Conservation (phyloP, 192 early-diverging fungal genomes). For the Piromyces sp. region DNA sequence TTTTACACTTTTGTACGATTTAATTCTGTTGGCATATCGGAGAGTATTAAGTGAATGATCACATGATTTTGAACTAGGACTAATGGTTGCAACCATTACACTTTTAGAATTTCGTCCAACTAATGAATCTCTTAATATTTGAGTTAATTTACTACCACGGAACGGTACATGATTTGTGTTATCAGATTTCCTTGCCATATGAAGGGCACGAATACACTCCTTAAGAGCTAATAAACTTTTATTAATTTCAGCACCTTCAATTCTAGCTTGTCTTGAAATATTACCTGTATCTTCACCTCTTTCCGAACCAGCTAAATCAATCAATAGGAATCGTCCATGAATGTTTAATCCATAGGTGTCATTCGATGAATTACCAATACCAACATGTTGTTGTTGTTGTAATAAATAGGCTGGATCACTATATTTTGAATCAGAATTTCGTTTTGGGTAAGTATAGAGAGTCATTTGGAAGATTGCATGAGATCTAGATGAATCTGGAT, state of each 20-base stretch:
- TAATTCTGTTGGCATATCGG: conserved; percentile 11
- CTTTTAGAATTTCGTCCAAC: conserved; percentile 8
- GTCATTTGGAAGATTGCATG: conserved; percentile 21
- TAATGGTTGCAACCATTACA: conserved; percentile 20
- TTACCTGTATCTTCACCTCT: conserved; percentile 9
- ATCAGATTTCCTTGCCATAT: neutral
- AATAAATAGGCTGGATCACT: neutral
- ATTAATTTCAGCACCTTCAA: conserved; percentile 23
- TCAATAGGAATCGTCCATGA: conserved; percentile 9
- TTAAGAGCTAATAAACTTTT: conserved; percentile 20
- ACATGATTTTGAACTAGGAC: conserved; percentile 13
- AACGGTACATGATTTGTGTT: conserved; percentile 17
- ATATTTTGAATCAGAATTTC: neutral
- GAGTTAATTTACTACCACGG: conserved; percentile 19
- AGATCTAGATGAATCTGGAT: conserved; percentile 12
- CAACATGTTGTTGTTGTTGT: neutral
- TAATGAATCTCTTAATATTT: conserved; percentile 21
- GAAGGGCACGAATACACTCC: conserved; percentile 21
- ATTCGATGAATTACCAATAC: neutral
- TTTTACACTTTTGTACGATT: neutral
- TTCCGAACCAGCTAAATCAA: conserved; percentile 27
- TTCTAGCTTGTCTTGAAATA: conserved; percentile 2
- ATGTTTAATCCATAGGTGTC: neutral
- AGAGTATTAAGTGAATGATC: conserved; percentile 24
- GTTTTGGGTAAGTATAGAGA: neutral